Evolutionary conservation across 2,329 filamentous ascomycete genomes (phyloP).

Genomic region (Colletotrichum abscissum): DNA sequence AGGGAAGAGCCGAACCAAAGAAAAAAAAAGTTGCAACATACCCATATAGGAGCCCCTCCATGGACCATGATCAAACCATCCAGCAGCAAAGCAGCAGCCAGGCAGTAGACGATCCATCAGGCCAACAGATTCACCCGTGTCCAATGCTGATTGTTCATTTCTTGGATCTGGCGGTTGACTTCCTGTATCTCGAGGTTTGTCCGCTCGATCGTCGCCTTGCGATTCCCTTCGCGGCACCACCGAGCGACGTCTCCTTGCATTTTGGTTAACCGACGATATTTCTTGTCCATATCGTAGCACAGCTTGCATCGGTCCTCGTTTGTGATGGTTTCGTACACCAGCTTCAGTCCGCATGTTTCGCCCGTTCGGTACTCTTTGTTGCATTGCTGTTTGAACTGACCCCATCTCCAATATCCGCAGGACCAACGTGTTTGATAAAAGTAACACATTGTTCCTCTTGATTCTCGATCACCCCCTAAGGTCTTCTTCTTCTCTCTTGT

Average conservation of each 20-base stretch:
- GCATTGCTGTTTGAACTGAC: constrained; percentile 92
- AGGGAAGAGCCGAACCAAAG: background rate
- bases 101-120: constrained; percentile 35
- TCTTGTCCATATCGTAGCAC: constrained; percentile 91
- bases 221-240: constrained; percentile 82
- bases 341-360: constrained; percentile 94
- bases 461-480: background rate
- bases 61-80: constrained; percentile 2
- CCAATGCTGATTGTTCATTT: constrained; percentile 55
- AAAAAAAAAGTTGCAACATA: constrained; percentile 16
- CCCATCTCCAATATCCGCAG: constrained; percentile 96
- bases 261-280: constrained; percentile 78
- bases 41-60: constrained; percentile 10
- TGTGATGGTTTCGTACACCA: constrained; percentile 80
- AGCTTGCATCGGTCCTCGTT: constrained; percentile 79
- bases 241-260: constrained; percentile 80
- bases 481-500: background rate
- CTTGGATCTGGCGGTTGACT: constrained; percentile 69
- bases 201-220: constrained; percentile 77
- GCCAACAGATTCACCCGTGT: constrained; percentile 49
- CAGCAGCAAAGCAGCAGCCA: background rate
- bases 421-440: constrained; percentile 89
- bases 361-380: constrained; percentile 94
- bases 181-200: constrained; percentile 76
- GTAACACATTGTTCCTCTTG: constrained; percentile 80